A percentile compares a stretch with the other conserved stretches of the same genome.
phyloP scores from a whole-genome alignment of 345 rosid genomes.

The Raphanus raphanistrum region DNA sequence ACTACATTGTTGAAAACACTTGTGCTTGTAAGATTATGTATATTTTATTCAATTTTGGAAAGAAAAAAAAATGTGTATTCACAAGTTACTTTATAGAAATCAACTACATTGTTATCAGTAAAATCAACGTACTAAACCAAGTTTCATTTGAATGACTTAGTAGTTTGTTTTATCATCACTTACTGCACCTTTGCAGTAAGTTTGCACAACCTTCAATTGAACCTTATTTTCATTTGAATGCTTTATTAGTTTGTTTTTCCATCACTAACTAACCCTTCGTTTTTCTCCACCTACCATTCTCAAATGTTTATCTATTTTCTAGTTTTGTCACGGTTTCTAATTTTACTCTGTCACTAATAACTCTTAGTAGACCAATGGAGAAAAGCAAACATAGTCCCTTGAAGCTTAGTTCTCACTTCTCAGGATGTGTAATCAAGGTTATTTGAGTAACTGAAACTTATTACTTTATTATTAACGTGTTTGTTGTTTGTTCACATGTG shows the following conservation, averaged over 20 bases:
- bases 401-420: not conserved
- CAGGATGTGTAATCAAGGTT: not conserved
- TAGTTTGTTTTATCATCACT: not conserved
- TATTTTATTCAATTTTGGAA: not conserved
- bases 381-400: not conserved
- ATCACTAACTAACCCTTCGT: not conserved
- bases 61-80: not conserved
- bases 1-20: not conserved
- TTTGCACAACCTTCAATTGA: not conserved
- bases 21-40: conserved; percentile 20
- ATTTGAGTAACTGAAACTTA: not conserved
- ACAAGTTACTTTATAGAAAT: not conserved
- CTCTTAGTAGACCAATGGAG: not conserved
- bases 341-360: not conserved
- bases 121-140: not conserved
- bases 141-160: not conserved
- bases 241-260: not conserved
- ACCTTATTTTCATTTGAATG: not conserved
- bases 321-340: not conserved
- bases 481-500: conserved; percentile 33
- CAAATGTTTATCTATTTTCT: not conserved
- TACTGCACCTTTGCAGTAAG: not conserved
- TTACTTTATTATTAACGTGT: not conserved
- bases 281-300: not conserved
- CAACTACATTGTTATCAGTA: not conserved